phyloP scores from a whole-genome alignment of 2,329 filamentous ascomycete species.

The Fonsecaea nubica region DNA sequence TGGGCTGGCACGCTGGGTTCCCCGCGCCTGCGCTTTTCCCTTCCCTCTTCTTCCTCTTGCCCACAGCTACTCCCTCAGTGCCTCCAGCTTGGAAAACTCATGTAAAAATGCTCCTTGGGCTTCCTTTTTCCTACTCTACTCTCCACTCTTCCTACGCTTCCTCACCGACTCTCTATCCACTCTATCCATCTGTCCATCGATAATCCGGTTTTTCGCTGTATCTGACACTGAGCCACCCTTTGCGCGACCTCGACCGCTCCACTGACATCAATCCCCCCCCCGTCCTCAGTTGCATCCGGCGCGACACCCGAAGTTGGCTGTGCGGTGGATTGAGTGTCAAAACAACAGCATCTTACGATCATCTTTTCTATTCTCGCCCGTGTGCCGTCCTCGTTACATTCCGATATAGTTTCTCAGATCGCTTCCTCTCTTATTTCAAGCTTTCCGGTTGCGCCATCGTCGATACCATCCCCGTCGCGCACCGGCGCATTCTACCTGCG shows the following conservation, averaged over 20 bases:
- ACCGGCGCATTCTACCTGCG: neutral
- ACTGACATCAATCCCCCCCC: constrained; percentile 1
- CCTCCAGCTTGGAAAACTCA: neutral
- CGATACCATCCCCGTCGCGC: neutral
- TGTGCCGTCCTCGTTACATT: neutral
- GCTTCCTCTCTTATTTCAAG: neutral
- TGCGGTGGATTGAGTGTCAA: neutral
- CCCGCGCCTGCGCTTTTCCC: neutral
- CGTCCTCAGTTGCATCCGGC: neutral
- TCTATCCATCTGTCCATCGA: neutral
- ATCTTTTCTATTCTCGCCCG: neutral
- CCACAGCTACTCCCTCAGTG: neutral
- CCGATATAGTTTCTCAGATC: neutral
- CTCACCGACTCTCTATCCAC: constrained; percentile 19
- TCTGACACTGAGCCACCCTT: neutral
- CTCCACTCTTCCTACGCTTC: neutral
- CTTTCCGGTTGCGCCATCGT: neutral
- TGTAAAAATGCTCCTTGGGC: neutral
- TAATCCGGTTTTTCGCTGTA: neutral
- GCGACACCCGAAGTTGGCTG: constrained; percentile 3
- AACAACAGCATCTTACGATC: neutral
- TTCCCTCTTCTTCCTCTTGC: neutral
- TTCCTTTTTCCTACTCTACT: neutral
- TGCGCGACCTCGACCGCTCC: constrained; percentile 15
- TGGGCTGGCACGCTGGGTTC: neutral